Conservation (phyloP, 192 early-diverging fungal genomes). For the Funneliformis mosseae region DNA sequence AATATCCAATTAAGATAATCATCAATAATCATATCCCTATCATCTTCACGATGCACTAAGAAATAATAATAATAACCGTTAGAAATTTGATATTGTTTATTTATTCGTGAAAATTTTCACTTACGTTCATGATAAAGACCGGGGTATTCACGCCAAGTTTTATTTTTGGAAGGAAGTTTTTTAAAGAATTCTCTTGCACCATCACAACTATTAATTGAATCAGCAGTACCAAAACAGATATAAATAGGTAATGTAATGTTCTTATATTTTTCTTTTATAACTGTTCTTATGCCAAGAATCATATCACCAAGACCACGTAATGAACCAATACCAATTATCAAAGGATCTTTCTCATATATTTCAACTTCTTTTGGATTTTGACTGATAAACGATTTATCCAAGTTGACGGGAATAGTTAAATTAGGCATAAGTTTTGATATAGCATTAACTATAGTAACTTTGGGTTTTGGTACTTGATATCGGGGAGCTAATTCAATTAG, state of each 20-base stretch:
- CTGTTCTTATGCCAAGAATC: background rate
- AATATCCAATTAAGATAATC: slow-evolving; percentile 5
- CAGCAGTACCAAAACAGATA: background rate
- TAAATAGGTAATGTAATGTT: background rate
- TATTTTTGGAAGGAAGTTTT: background rate
- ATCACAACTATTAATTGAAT: background rate
- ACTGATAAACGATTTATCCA: background rate
- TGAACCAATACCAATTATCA: background rate
- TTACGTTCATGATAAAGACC: slow-evolving; percentile 22
- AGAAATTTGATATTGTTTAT: background rate
- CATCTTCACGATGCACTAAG: slow-evolving; percentile 3
- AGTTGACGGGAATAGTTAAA: background rate
- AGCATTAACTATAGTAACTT: too few species aligned
- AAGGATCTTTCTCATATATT: background rate
- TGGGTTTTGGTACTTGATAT: too few species aligned
- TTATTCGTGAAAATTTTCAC: background rate
- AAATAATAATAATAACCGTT: background rate
- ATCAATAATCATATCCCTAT: background rate
- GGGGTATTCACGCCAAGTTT: background rate
- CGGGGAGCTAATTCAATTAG: background rate
- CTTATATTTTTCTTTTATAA: background rate
- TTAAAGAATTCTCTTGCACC: background rate
- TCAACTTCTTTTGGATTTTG: background rate
- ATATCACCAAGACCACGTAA: background rate
- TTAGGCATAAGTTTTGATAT: background rate